phyloP scores from a whole-genome alignment of 179 eudicot genomes.

The Beta lomatogona region DNA sequence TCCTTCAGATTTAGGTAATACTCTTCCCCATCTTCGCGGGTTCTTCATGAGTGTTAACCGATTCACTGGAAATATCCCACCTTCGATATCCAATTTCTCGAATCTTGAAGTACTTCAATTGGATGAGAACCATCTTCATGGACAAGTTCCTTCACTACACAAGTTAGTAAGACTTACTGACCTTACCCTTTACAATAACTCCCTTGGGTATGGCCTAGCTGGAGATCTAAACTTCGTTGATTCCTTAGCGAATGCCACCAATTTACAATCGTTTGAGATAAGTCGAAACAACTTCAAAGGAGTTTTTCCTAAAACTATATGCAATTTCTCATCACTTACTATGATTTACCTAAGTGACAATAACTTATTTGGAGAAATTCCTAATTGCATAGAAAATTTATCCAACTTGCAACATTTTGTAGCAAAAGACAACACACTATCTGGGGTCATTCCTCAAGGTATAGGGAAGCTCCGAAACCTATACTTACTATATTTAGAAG shows the following conservation, averaged over 20 bases:
- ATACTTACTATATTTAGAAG: neutral
- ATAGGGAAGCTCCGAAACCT: slow-evolving; percentile 28
- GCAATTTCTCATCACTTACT: slow-evolving; percentile 27
- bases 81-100: slow-evolving; percentile 24
- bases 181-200: neutral
- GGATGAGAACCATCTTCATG: slow-evolving; percentile 3
- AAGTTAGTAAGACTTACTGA: neutral
- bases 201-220: neutral
- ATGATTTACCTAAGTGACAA: neutral
- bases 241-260: slow-evolving; percentile 28
- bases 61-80: slow-evolving; percentile 19
- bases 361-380: slow-evolving; percentile 26
- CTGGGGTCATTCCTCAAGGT: slow-evolving; percentile 31
- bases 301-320: slow-evolving; percentile 10
- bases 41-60: neutral
- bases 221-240: slow-evolving; percentile 18
- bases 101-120: slow-evolving; percentile 9
- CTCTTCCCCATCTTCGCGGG: neutral
- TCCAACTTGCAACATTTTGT: neutral
- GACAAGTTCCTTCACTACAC: slow-evolving; percentile 24
- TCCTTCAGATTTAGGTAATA: neutral
- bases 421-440: neutral
- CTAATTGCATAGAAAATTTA: slow-evolving; percentile 1
- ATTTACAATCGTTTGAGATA: neutral
- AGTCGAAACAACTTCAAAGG: slow-evolving; percentile 13